Percentiles rank a stretch among this genome's conserved stretches.
phyloP scores from a whole-genome alignment of 805 yeast species.

The Metschnikowia cerradonensis region DNA sequence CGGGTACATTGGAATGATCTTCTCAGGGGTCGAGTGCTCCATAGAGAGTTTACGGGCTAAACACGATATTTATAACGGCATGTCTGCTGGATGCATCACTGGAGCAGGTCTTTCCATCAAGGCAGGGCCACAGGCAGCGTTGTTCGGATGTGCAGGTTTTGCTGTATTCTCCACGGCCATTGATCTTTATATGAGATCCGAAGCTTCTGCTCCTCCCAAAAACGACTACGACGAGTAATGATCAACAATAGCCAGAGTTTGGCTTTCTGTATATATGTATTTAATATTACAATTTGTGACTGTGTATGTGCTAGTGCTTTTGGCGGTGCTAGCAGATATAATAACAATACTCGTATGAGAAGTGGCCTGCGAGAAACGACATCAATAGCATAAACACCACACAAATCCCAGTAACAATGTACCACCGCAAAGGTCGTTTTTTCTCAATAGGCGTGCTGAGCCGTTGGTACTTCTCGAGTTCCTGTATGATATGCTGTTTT shows the following conservation, averaged over 20 bases:
- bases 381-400: slow-evolving; percentile 13
- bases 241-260: background rate
- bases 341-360: slow-evolving; percentile 38
- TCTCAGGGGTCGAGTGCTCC: slow-evolving; percentile 20
- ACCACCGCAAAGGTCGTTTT: slow-evolving; percentile 2
- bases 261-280: slow-evolving; percentile 8
- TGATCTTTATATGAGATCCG: slow-evolving; percentile 19
- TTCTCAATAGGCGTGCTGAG: background rate
- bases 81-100: slow-evolving; percentile 90
- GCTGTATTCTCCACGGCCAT: slow-evolving; percentile 89
- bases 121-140: slow-evolving; percentile 90
- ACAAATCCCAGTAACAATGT: slow-evolving; percentile 1
- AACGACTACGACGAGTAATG: slow-evolving; percentile 73
- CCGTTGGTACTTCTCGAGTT: slow-evolving; percentile 24
- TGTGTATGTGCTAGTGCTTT: background rate
- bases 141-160: slow-evolving; percentile 94
- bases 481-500: slow-evolving; percentile 17
- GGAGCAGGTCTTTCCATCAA: slow-evolving; percentile 94
- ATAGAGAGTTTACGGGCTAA: slow-evolving; percentile 35
- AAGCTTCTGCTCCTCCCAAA: slow-evolving; percentile 57
- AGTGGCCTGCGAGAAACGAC: slow-evolving; percentile 28
- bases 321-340: slow-evolving; percentile 27
- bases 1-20: slow-evolving; percentile 22
- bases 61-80: slow-evolving; percentile 88
- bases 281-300: slow-evolving; percentile 8